These are phyloP conservation scores for Canna indica DNA, from an alignment of 176 grass and related monocot genomes.

Conservation along the genomic window DNA sequence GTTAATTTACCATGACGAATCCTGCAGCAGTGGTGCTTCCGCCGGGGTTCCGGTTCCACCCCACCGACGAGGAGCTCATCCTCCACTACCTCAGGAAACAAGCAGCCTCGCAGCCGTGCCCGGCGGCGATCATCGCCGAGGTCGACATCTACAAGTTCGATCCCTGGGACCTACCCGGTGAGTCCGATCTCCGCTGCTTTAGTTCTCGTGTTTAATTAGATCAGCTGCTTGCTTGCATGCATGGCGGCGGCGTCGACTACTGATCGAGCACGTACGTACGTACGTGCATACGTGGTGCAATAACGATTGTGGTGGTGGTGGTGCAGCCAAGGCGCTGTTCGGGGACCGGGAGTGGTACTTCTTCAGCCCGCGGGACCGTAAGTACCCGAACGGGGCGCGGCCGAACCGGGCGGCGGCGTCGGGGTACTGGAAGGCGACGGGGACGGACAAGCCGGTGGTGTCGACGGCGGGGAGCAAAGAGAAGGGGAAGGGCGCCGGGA, in stretches of 20 bases:
- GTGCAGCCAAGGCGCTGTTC: constrained; percentile 33
- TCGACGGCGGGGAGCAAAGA: neutral
- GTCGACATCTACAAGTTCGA: constrained; percentile 87
- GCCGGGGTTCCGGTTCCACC: constrained; percentile 85
- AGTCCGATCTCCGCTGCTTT: neutral
- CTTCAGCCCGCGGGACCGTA: constrained; percentile 55
- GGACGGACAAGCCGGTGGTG: constrained; percentile 46
- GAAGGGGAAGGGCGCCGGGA: too few species aligned
- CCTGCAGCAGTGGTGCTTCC: constrained; percentile 25
- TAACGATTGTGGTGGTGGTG: neutral
- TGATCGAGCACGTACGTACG: too few species aligned
- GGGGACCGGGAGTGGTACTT: constrained; percentile 72
- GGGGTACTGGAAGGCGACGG: constrained; percentile 65
- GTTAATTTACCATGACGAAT: neutral
- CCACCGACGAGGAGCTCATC: constrained; percentile 74
- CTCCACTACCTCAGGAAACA: constrained; percentile 64
- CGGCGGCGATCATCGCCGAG: constrained; percentile 57
- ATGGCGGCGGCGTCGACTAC: too few species aligned
- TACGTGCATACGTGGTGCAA: too few species aligned
- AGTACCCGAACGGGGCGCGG: constrained; percentile 52
- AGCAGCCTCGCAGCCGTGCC: constrained; percentile 22
- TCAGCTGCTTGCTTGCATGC: too few species aligned
- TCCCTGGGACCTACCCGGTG: constrained; percentile 84
- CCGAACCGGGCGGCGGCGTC: constrained; percentile 51
- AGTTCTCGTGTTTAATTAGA: too few species aligned